Evolutionary conservation across 495 filamentous ascomycete species (phyloP), one percentile per base, ranked within the genome.

Genomic region (Penicilliopsis zonata): DNA sequence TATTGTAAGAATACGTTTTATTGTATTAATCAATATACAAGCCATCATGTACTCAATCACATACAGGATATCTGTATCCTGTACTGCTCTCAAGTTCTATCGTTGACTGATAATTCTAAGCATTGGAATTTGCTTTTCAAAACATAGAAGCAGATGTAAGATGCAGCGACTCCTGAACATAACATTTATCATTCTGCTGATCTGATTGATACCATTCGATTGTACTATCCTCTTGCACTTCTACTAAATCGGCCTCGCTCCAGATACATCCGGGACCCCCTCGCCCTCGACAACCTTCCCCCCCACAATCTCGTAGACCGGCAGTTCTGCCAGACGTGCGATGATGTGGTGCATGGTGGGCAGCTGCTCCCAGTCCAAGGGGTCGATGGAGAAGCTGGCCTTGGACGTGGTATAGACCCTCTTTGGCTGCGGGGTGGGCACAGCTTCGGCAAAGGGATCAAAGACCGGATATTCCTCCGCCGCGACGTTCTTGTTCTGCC

Each of bases 301-400:
- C 1, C 41, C 47, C 5, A 69, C 42, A 21, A 69, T 36, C 26
- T 60, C 57, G 37, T 60, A 67, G 3, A 67, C 41, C 0, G 68
- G 67, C n/a, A 72, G 43, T 12, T 64, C 62, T 0, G 58, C 58
- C 37, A 74, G 33, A 20, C 42, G 42, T 9, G 43, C 36, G n/a
- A 63, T 43, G 21, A 71, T 41, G 43, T 68, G 60, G 35, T 72
- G 63, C 22, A 71, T 41, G 0, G 63, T 70, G 0, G 68, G 68
- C 23, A 72, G 33, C 21, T 41, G 34, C 13, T 63, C 41, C 57
- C 47, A 58, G 40, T 66, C 50, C 27, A 53, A 31, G 9, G 42
- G 23, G 14, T 59, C 52, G 28, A 67, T 46, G 14, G 36, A 33
- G 31, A 67, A 34, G 9, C 31, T 47, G 2, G 55, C 53, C 23